Conservation (phyloP, 148 eudicot species). For the Dysphania ambrosioides region DNA sequence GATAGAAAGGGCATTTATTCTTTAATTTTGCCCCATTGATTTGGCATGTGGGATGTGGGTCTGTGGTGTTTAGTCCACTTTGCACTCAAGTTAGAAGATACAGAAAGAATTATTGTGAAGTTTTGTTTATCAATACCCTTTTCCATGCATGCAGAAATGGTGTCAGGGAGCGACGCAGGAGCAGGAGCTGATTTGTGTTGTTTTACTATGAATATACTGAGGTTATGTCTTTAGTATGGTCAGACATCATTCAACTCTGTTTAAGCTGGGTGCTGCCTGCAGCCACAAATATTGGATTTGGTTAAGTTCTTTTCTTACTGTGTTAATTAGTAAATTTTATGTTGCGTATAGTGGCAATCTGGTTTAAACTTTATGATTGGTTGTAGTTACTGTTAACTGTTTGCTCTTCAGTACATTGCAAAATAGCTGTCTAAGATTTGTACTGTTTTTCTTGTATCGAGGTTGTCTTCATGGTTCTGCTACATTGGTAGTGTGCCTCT, state of each 20-base stretch:
- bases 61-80: not conserved
- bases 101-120: not conserved
- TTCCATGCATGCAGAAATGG: conserved; percentile 56
- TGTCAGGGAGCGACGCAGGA: conserved; percentile 71
- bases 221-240: conserved; percentile 48
- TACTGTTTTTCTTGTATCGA: conserved; percentile 79
- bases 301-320: conserved; percentile 68
- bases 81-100: not conserved
- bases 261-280: conserved; percentile 49
- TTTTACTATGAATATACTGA: conserved; percentile 24
- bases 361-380: conserved; percentile 25
- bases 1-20: not conserved
- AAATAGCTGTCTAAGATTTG: conserved; percentile 50
- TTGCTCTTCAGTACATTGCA: conserved; percentile 20
- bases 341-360: conserved; percentile 30
- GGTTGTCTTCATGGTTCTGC: conserved; percentile 80
- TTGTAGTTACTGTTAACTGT: conserved; percentile 26
- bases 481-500: conserved; percentile 72
- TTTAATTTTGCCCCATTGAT: not conserved
- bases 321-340: conserved; percentile 32
- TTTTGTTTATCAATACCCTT: not conserved
- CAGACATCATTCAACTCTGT: conserved; percentile 54
- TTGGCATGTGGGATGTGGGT: not conserved
- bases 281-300: conserved; percentile 61
- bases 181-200: conserved; percentile 69